A percentile compares a stretch with the other conserved stretches of the same genome.
Evolutionary conservation across 768 basidiomycete species (phyloP).

Genomic region (Amanita pseudoporphyria): DNA sequence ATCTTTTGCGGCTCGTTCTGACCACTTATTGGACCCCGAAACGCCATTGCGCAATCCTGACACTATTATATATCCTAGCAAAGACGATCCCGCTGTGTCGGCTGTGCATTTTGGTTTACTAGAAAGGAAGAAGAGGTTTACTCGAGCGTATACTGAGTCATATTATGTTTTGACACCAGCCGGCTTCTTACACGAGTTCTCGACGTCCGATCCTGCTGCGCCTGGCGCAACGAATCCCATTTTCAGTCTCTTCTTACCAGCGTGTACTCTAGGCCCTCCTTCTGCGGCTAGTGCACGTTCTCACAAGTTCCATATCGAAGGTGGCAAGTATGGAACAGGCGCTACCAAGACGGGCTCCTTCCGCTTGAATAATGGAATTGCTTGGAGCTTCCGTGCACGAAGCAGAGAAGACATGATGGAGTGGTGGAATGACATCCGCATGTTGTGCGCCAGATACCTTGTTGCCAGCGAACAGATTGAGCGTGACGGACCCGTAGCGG

Average conservation of each 20-base stretch:
- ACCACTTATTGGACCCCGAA: slow-evolving; percentile 94
- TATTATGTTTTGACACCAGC: slow-evolving; percentile 93
- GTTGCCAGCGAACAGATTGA: slow-evolving; percentile 93
- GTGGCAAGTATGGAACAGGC: slow-evolving; percentile 73
- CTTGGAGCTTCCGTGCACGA: slow-evolving; percentile 86
- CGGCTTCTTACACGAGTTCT: slow-evolving; percentile 92
- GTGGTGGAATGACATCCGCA: slow-evolving; percentile 98
- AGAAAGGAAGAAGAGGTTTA: slow-evolving; percentile 95
- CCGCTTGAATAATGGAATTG: slow-evolving; percentile 28
- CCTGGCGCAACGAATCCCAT: slow-evolving; percentile 46
- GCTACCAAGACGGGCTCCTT: slow-evolving; percentile 50
- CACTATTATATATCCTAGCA: slow-evolving; percentile 77
- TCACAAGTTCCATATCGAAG: slow-evolving; percentile 98
- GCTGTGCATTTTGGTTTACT: slow-evolving; percentile 85
- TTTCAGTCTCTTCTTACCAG: slow-evolving; percentile 87
- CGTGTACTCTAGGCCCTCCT: slow-evolving; percentile 93
- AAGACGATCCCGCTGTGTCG: slow-evolving; percentile 79
- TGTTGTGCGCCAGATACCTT: slow-evolving; percentile 89
- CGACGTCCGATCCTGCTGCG: slow-evolving; percentile 59
- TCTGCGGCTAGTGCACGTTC: slow-evolving; percentile 53
- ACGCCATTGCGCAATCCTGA: slow-evolving; percentile 81
- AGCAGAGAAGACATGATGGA: slow-evolving; percentile 98
- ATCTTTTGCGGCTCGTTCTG: slow-evolving; percentile 83
- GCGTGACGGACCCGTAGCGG: slow-evolving; percentile 84
- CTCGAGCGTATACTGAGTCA: slow-evolving; percentile 72